Evolutionary conservation across 441 rosid genomes (phyloP).

Genomic region (Cnidoscolus chayamansa): DNA sequence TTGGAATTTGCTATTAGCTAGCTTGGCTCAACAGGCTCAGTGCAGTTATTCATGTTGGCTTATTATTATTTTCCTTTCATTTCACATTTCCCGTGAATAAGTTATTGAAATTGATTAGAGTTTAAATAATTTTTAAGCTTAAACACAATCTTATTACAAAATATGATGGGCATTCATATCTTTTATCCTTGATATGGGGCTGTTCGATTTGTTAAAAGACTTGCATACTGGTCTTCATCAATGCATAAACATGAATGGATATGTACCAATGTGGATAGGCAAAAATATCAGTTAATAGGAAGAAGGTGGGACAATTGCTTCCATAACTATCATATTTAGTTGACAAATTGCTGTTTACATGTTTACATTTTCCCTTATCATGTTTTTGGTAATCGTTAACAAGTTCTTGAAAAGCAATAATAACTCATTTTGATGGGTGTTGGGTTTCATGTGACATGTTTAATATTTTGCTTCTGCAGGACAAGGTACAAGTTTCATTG

Average conservation of each 20-base stretch:
- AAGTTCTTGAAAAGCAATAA: not conserved
- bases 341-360: not conserved
- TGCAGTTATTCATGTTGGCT: too few species aligned
- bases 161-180: not conserved
- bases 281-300: not conserved
- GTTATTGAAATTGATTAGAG: not conserved
- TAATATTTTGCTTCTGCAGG: conserved; percentile 17
- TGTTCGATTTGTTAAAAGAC: not conserved
- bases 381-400: not conserved
- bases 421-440: not conserved
- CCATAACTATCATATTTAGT: not conserved
- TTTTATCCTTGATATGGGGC: not conserved
- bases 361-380: not conserved
- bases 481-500: conserved; percentile 12
- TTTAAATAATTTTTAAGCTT: not conserved
- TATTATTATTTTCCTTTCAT: not conserved
- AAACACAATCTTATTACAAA: not conserved
- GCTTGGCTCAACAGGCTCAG: too few species aligned
- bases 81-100: not conserved
- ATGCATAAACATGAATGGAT: not conserved
- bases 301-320: not conserved
- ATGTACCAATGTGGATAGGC: not conserved
- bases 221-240: too few species aligned
- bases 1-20: too few species aligned
- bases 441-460: conserved; percentile 6